Evolutionary conservation across 1,139 yeast species (phyloP).

Genomic region (Geotrichum fermentans): DNA sequence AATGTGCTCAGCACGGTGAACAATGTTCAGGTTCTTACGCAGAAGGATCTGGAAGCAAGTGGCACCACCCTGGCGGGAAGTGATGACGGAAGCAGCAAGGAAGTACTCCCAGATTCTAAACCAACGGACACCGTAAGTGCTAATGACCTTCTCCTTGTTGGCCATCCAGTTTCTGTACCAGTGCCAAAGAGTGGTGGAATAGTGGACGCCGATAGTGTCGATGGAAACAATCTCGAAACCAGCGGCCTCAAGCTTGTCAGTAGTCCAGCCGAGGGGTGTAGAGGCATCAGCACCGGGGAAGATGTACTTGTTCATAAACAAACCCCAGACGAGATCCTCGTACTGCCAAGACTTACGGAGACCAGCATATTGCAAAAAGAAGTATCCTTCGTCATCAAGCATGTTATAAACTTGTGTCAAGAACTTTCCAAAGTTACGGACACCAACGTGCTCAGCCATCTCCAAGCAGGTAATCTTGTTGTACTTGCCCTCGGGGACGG

Average conservation of each 20-base stretch:
- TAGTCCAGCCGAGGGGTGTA: constrained; percentile 82
- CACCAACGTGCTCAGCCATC: constrained; percentile 97
- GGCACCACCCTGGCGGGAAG: constrained; percentile 91
- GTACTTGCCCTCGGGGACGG: constrained; percentile 68
- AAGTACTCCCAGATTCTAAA: constrained; percentile 92
- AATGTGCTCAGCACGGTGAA: constrained; percentile 77
- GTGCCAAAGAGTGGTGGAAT: constrained; percentile 86
- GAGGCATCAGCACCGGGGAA: constrained; percentile 98
- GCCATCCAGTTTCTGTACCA: constrained; percentile 96
- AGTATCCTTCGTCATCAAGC: constrained; percentile 87
- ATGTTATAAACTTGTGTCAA: constrained; percentile 75
- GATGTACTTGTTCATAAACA: constrained; percentile 91
- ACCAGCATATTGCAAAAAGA: constrained; percentile 86
- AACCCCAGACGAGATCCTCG: constrained; percentile 91
- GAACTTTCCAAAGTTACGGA: constrained; percentile 73
- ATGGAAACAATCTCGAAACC: constrained; percentile 82
- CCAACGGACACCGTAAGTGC: constrained; percentile 87
- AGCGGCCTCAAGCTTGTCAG: constrained; percentile 69
- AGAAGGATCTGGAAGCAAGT: constrained; percentile 86
- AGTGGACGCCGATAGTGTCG: constrained; percentile 89
- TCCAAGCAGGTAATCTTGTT: constrained; percentile 87
- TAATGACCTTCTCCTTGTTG: constrained; percentile 69
- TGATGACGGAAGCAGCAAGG: constrained; percentile 73
- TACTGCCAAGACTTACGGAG: constrained; percentile 91
- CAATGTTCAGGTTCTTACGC: constrained; percentile 82